phyloP scores from a whole-genome alignment of 257 asterid species.

The Nicotiana obtusifolia region DNA sequence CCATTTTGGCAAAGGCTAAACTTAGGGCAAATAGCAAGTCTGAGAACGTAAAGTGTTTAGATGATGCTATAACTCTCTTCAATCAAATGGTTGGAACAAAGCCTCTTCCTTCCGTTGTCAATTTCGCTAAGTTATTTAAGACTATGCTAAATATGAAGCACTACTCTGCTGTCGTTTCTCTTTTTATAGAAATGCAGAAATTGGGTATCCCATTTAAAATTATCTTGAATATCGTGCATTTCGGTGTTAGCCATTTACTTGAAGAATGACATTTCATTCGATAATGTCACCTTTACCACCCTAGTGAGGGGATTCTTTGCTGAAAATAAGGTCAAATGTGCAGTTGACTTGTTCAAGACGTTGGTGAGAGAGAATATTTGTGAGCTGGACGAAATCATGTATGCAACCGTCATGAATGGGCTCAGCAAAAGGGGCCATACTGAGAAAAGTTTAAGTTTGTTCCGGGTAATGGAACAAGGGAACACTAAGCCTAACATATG shows the following conservation, averaged over 20 bases:
- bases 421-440: slow-evolving; percentile 29
- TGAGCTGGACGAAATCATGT: slow-evolving; percentile 11
- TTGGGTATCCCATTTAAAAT: not conserved
- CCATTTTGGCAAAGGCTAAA: not conserved
- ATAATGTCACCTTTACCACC: not conserved
- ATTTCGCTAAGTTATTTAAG: not conserved
- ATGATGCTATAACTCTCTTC: slow-evolving; percentile 10
- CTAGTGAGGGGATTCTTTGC: slow-evolving; percentile 20
- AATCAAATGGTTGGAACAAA: not conserved
- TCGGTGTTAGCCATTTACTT: slow-evolving; percentile 9
- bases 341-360: slow-evolving; percentile 21
- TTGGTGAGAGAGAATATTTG: slow-evolving; percentile 16
- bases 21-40: not conserved
- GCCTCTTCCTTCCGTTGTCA: slow-evolving; percentile 12
- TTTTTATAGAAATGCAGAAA: slow-evolving; percentile 10
- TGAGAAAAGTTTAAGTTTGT: not conserved
- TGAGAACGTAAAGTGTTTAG: not conserved
- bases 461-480: not conserved
- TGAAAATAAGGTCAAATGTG: slow-evolving; percentile 6
- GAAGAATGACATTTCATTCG: slow-evolving; percentile 12
- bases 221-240: slow-evolving; percentile 9
- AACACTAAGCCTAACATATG: not conserved
- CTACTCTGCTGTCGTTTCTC: not conserved
- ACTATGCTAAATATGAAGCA: slow-evolving; percentile 7
- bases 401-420: slow-evolving; percentile 11